Conservation (phyloP, 306 rosid species). For the Lotus japonicus region DNA sequence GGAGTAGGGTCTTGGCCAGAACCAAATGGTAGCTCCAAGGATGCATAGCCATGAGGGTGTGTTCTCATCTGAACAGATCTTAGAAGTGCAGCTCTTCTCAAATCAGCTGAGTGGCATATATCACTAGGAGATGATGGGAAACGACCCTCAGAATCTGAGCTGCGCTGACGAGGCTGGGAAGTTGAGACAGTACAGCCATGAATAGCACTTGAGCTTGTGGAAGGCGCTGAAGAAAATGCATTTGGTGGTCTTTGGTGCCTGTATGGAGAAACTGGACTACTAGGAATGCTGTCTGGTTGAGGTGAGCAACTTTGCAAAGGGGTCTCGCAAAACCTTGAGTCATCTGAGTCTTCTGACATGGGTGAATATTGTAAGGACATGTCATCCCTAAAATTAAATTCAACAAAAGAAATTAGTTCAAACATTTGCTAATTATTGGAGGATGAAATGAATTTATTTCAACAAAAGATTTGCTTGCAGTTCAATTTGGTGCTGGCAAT, state of each 20-base stretch:
- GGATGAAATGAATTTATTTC: neutral
- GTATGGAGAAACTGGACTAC: constrained; percentile 88
- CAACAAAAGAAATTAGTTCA: neutral
- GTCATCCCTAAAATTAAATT: constrained; percentile 63
- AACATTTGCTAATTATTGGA: neutral
- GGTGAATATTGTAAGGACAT: constrained; percentile 79
- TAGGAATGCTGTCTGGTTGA: constrained; percentile 64
- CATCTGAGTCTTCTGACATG: constrained; percentile 97
- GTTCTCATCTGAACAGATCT: constrained; percentile 96
- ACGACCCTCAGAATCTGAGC: constrained; percentile 93
- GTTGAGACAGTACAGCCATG: constrained; percentile 44
- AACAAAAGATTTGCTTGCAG: neutral
- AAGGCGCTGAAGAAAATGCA: constrained; percentile 37
- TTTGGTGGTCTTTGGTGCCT: constrained; percentile 57
- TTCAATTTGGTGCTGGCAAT: neutral
- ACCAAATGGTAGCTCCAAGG: constrained; percentile 54
- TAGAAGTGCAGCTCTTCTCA: constrained; percentile 92
- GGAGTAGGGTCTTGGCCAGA: constrained; percentile 62
- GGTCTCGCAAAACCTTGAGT: constrained; percentile 63
- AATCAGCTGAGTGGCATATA: constrained; percentile 94
- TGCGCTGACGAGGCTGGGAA: constrained; percentile 77
- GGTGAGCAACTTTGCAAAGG: constrained; percentile 44
- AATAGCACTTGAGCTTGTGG: constrained; percentile 46
- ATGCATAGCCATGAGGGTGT: constrained; percentile 55
- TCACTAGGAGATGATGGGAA: constrained; percentile 98